These are phyloP conservation scores for Punica granatum DNA, from an alignment of 345 rosid genomes.

Conservation along the genomic window DNA sequence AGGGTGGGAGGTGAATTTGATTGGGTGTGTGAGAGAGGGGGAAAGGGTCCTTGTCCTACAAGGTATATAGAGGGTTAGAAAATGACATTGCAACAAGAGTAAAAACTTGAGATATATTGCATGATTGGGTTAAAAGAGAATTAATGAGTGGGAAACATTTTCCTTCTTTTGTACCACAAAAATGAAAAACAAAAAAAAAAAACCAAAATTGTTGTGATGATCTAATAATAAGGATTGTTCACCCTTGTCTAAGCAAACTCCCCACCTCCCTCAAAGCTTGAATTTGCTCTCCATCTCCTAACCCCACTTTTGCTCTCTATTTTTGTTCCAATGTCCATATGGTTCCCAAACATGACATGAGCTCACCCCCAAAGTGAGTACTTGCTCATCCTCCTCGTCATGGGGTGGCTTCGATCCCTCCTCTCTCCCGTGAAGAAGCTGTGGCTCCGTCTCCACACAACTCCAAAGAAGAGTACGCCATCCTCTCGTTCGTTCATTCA, in stretches of 20 bases:
- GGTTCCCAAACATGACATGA: conserved; percentile 18
- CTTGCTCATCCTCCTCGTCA: conserved; percentile 29
- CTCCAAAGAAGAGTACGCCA: conserved; percentile 63
- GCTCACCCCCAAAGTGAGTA: conserved; percentile 15
- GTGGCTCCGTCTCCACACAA: conserved; percentile 66
- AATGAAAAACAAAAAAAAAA: neutral
- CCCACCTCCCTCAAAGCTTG: neutral
- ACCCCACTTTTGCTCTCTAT: conserved; percentile 1
- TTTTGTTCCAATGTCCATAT: neutral
- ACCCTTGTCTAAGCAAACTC: conserved; percentile 38
- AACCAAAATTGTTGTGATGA: neutral
- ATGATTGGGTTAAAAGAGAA: conserved; percentile 39
- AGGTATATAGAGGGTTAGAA: conserved; percentile 30
- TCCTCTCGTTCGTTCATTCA: neutral
- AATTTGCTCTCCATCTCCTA: conserved; percentile 12
- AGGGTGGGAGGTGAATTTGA: conserved; percentile 39
- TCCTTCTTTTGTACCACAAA: no score
- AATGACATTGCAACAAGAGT: conserved; percentile 55
- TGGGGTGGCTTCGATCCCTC: conserved; percentile 92
- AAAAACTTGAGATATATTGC: conserved; percentile 19
- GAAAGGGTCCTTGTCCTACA: conserved; percentile 47
- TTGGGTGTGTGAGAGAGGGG: conserved; percentile 38
- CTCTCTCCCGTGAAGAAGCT: conserved; percentile 91
- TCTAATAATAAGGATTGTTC: conserved; percentile 14
- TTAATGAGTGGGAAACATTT: neutral